Percentiles rank a stretch among this genome's conserved stretches.
Evolutionary conservation across 306 rosid species (phyloP).

Genomic region (Vachellia collinsii): DNA sequence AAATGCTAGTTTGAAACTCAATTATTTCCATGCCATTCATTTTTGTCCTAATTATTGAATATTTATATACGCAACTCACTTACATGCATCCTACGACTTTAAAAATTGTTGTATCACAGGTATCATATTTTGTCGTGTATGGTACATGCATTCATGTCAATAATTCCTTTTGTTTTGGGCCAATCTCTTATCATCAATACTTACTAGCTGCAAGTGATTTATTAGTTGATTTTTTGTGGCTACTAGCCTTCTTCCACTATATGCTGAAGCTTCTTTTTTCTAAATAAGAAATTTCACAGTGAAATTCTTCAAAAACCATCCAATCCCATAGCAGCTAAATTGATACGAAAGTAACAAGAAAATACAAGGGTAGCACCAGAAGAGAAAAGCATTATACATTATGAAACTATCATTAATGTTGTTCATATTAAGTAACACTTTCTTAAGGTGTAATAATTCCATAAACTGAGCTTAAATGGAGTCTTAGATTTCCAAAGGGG

Average conservation of each 20-base stretch:
- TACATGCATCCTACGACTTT: neutral
- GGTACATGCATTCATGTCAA: neutral
- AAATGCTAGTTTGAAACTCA: neutral
- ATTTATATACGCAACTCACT: neutral
- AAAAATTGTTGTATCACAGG: neutral
- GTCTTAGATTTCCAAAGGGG: too few species aligned
- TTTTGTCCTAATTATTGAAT: neutral
- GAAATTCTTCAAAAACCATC: neutral
- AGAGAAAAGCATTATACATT: neutral
- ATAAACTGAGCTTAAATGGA: too few species aligned
- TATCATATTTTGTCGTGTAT: neutral
- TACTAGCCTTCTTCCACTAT: neutral
- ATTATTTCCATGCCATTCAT: neutral
- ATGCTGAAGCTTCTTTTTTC: neutral
- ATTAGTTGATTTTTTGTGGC: neutral
- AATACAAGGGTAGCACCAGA: neutral
- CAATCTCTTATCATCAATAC: too few species aligned
- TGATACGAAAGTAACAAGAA: neutral
- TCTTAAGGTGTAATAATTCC: too few species aligned
- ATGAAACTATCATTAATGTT: too few species aligned
- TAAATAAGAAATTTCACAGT: neutral
- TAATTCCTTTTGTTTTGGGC: neutral
- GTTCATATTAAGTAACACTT: too few species aligned
- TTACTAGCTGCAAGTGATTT: neutral
- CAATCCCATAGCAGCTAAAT: neutral